Percentiles rank a stretch among this genome's conserved stretches.
Conservation (phyloP, 1,139 yeast genomes). For the Blastobotrys capitulatus region DNA sequence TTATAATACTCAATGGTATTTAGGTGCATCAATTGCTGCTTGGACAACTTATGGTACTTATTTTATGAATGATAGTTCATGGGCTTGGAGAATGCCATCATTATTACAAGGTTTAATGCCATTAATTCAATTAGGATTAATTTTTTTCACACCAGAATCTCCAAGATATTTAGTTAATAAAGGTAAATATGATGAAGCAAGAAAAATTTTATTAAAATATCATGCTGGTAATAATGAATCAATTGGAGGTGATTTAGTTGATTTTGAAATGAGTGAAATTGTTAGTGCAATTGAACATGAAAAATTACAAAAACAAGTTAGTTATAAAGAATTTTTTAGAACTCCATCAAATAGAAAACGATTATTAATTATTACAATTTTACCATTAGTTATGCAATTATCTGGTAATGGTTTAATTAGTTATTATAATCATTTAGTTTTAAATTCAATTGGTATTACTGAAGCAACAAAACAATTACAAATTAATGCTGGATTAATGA, state of each 20-base stretch:
- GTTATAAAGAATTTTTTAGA: constrained; percentile 34
- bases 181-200: constrained; percentile 59
- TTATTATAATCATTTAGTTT: constrained; percentile 19
- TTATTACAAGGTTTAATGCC: constrained; percentile 40
- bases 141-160: constrained; percentile 47
- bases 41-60: constrained; percentile 47
- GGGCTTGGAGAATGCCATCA: constrained; percentile 44
- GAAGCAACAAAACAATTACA: constrained; percentile 17
- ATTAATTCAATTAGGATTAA: constrained; percentile 28
- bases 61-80: constrained; percentile 22
- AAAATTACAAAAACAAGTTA: constrained; percentile 15
- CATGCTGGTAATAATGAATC: constrained; percentile 11
- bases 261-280: constrained; percentile 23
- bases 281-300: constrained; percentile 19
- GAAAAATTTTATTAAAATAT: constrained; percentile 6
- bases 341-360: constrained; percentile 37
- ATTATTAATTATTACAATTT: constrained; percentile 34
- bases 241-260: constrained; percentile 18
- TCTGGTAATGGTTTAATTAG: constrained; percentile 23
- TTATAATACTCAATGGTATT: constrained; percentile 47
- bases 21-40: constrained; percentile 53
- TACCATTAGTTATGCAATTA: constrained; percentile 20
- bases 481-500: constrained; percentile 20
- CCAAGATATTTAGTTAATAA: constrained; percentile 74
- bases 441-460: constrained; percentile 21